Percentiles rank a stretch among this genome's conserved stretches.
phyloP scores from a whole-genome alignment of 1,284 basidiomycete genomes.

The Mycena citricolor region DNA sequence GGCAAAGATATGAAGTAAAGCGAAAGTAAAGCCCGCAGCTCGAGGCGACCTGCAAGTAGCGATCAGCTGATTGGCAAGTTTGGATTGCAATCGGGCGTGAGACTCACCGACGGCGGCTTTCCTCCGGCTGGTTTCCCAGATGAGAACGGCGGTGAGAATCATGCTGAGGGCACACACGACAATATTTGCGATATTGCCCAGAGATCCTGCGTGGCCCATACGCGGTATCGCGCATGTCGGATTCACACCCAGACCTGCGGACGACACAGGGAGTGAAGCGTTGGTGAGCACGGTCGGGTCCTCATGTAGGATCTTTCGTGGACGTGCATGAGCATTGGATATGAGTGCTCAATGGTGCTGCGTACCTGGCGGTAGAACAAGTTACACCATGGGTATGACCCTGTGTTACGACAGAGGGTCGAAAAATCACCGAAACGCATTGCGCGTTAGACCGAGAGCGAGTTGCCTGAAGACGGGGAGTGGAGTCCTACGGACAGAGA shows the following conservation, averaged over 20 bases:
- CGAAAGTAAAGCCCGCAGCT: slow-evolving; percentile 63
- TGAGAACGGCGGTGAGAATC: slow-evolving; percentile 47
- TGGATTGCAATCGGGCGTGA: background rate
- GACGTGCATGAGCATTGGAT: background rate
- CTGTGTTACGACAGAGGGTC: slow-evolving; percentile 51
- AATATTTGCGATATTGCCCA: slow-evolving; percentile 77
- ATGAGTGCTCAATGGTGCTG: background rate
- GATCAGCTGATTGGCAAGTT: background rate
- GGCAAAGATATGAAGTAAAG: slow-evolving; percentile 72
- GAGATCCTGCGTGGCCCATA: slow-evolving; percentile 46
- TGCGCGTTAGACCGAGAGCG: too few relatives aligned
- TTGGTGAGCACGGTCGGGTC: slow-evolving; percentile 32
- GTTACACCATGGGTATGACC: slow-evolving; percentile 69
- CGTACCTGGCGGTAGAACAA: slow-evolving; percentile 62
- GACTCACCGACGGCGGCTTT: slow-evolving; percentile 55
- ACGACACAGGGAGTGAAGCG: slow-evolving; percentile 31
- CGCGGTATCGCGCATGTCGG: slow-evolving; percentile 54
- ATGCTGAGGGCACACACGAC: slow-evolving; percentile 63
- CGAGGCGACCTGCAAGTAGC: slow-evolving; percentile 55
- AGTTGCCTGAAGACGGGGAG: too few relatives aligned
- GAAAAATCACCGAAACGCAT: slow-evolving; percentile 57
- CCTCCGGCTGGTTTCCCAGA: slow-evolving; percentile 39
- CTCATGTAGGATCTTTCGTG: slow-evolving; percentile 23
- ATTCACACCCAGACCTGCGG: slow-evolving; percentile 53
- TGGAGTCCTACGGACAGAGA: too few relatives aligned